Evolutionary conservation across 2,329 filamentous ascomycete species (phyloP).

Genomic region (Aspergillus cejpii): DNA sequence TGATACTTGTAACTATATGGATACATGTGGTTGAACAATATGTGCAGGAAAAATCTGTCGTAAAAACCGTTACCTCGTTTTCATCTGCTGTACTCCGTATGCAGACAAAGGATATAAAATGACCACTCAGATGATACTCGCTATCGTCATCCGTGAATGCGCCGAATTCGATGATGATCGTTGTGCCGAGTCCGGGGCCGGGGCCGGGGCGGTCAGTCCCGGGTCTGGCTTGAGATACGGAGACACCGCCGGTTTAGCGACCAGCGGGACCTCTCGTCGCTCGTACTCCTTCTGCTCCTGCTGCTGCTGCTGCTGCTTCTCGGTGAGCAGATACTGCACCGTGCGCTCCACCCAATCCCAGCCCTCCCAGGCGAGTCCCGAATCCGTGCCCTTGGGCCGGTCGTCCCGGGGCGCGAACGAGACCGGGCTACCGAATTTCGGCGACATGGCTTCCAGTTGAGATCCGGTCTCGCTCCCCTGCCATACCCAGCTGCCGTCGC

Average conservation of each 20-base stretch:
- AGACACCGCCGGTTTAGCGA: slow-evolving; percentile 14
- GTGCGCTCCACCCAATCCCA: slow-evolving; percentile 69
- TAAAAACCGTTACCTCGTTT: neutral
- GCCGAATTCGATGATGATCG: slow-evolving; percentile 26
- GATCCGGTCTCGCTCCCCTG: slow-evolving; percentile 50
- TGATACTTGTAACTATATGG: neutral
- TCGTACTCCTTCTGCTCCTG: slow-evolving; percentile 17
- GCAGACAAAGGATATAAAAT: too few species aligned
- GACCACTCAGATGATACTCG: slow-evolving; percentile 38
- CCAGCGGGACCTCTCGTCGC: slow-evolving; percentile 34
- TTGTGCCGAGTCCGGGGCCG: slow-evolving; percentile 20
- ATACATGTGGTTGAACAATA: neutral
- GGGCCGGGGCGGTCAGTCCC: slow-evolving; percentile 12
- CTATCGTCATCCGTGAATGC: slow-evolving; percentile 43
- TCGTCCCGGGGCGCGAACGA: slow-evolving; percentile 14
- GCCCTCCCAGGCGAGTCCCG: slow-evolving; percentile 65
- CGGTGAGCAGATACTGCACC: slow-evolving; percentile 50
- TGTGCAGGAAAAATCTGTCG: neutral
- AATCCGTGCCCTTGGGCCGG: slow-evolving; percentile 46
- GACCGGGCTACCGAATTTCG: slow-evolving; percentile 13
- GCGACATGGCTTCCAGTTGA: slow-evolving; percentile 27
- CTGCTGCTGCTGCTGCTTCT: slow-evolving; percentile 34
- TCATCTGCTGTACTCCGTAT: too few species aligned
- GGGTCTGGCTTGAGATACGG: slow-evolving; percentile 19
- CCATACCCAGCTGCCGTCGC: slow-evolving; percentile 80